Conservation (phyloP, 139 green algal genomes). For the Asterochloris sp. region DNA sequence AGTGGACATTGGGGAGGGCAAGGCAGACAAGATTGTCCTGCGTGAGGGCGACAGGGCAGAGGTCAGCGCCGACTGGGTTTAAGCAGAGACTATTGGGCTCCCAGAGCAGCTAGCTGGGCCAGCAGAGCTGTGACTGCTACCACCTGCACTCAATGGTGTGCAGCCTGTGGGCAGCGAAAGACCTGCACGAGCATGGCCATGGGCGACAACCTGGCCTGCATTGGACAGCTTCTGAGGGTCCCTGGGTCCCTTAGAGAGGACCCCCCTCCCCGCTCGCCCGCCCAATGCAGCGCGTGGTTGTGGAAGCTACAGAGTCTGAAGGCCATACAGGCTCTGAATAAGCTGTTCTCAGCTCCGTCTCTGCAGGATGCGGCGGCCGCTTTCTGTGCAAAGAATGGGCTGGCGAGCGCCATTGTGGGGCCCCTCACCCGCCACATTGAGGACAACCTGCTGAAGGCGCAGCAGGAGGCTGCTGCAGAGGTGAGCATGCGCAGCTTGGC, state of each 20-base stretch:
- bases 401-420: conserved; percentile 55
- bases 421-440: conserved; percentile 67
- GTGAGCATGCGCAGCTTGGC: background rate
- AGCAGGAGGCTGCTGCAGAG: conserved; percentile 8
- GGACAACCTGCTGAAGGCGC: conserved; percentile 56
- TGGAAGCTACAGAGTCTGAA: too few species aligned
- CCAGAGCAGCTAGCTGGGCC: background rate
- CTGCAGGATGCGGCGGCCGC: conserved; percentile 41
- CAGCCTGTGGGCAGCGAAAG: too few species aligned
- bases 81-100: background rate
- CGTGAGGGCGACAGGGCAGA: conserved; percentile 54
- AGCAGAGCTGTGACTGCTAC: background rate
- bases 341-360: too few species aligned
- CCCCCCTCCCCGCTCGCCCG: too few species aligned
- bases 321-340: too few species aligned
- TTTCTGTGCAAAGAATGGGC: conserved; percentile 62
- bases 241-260: too few species aligned
- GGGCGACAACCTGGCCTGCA: too few species aligned
- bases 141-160: too few species aligned
- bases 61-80: background rate
- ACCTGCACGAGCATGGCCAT: too few species aligned
- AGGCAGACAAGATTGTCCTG: conserved; percentile 58
- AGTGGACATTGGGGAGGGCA: conserved; percentile 75
- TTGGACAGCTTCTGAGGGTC: too few species aligned
- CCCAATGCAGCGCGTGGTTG: too few species aligned